These are phyloP conservation scores for Coemansia sp. DNA, from an alignment of 192 early-diverging fungal genomes.

Conservation along the genomic window DNA sequence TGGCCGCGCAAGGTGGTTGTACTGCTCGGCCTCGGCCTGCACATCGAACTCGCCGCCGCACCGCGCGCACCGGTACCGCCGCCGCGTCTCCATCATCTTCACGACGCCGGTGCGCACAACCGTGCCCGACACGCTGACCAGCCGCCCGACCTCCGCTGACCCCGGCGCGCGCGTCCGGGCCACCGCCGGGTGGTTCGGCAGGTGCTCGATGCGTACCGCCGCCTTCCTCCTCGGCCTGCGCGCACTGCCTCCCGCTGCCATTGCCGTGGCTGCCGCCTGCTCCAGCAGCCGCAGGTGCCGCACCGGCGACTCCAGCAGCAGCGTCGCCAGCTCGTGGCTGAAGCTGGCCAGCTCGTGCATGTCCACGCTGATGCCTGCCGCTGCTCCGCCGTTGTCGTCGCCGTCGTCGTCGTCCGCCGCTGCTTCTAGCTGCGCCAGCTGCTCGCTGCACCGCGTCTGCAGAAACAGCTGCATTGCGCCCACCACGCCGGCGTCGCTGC, in stretches of 20 bases:
- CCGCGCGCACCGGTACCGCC: slow-evolving; percentile 88
- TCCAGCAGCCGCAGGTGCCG: slow-evolving; percentile 86
- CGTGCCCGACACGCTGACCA: slow-evolving; percentile 13
- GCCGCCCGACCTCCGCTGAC: slow-evolving; percentile 59
- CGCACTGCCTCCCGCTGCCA: slow-evolving; percentile 54
- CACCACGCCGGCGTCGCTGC: not conserved
- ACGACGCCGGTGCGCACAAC: slow-evolving; percentile 29
- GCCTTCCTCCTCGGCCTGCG: slow-evolving; percentile 80
- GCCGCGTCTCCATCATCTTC: slow-evolving; percentile 62
- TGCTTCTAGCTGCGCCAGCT: slow-evolving; percentile 3
- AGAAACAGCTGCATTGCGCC: slow-evolving; percentile 31
- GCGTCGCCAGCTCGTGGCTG: slow-evolving; percentile 41
- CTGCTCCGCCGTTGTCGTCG: slow-evolving; percentile 4
- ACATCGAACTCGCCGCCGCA: slow-evolving; percentile 78
- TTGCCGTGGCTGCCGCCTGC: slow-evolving; percentile 84
- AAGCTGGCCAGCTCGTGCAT: slow-evolving; percentile 35
- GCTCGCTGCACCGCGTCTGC: slow-evolving; percentile 5
- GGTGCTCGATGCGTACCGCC: slow-evolving; percentile 17
- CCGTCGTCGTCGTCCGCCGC: slow-evolving; percentile 16
- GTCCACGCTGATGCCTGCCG: slow-evolving; percentile 6
- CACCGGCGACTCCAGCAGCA: slow-evolving; percentile 65
- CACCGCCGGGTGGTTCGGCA: slow-evolving; percentile 68
- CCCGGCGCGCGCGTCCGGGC: slow-evolving; percentile 63
- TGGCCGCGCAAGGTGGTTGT: slow-evolving; percentile 86
- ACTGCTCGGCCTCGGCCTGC: slow-evolving; percentile 83